Evolutionary conservation across 2,329 filamentous ascomycete genomes (phyloP), one percentile per base, ranked within the genome.

Genomic region (Colletotrichum sp.): DNA sequence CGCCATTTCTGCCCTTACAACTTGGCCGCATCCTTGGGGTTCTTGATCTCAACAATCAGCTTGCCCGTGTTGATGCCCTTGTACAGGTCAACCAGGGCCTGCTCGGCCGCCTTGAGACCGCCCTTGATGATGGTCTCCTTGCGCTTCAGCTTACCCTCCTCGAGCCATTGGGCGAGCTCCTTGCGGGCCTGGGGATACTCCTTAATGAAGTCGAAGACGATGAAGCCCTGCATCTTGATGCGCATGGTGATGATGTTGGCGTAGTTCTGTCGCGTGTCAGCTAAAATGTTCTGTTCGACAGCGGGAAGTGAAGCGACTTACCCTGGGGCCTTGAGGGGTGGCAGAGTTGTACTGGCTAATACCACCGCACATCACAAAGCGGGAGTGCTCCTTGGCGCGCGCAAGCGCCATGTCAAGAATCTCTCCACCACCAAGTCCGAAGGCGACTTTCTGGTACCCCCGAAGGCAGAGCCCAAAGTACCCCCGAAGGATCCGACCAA

Each of bases 41-140:
- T 77, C 83, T 90, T 90, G 69, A 90, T 82, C 82, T 91, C 89
- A 28, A 91, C 88, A 81, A 92, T 84, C 79, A 92, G 87, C 87
- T 93, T 90, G 85, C 94, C 94, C 12, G 90, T 95, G 82, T 96
- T 96, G 18, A 88, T 86, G 55, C 94, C 94, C 65, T 90, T 87
- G 82, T 93, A 96, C 72, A 96, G 84, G 76, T 91, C 89, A 15
- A 91, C 83, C 69, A 96, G 86, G 1, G 90, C 92, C 78, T 91
- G 85, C 72, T 94, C 92, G 3, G 93, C 93, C 44, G 88, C 88
- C 74, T 87, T 85, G 15, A 96, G 84, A 1, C 94, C 94, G n/a
- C 94, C 94, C 79, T 90, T 90, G 76, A 95, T 84, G 73, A 96
- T 90, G 3, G 92, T 93, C 84, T 95, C 93, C 82, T 93, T 92